These are phyloP conservation scores for Leucaena leucocephala DNA, from an alignment of 306 rosid species.

Conservation along the genomic window DNA sequence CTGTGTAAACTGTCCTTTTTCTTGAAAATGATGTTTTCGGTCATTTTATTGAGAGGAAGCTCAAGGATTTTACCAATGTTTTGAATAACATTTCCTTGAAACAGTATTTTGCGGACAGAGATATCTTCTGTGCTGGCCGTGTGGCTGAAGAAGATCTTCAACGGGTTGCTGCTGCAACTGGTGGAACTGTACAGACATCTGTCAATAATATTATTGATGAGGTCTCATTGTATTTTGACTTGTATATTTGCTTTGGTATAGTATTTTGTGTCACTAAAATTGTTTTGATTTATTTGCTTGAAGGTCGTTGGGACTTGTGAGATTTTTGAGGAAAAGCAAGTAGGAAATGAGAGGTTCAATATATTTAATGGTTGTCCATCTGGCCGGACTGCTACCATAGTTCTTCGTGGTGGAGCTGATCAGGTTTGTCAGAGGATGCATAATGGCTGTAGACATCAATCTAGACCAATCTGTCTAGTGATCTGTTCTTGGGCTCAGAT, in stretches of 20 bases:
- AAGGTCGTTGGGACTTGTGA: conserved; percentile 98
- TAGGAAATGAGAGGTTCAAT: conserved; percentile 96
- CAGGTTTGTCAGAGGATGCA: conserved; percentile 57
- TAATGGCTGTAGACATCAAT: conserved; percentile 14
- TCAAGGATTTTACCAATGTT: background rate
- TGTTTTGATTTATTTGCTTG: conserved; percentile 34
- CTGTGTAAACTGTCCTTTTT: background rate
- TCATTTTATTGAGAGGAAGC: background rate
- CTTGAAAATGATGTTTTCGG: background rate
- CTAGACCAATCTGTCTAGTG: background rate
- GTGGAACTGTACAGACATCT: conserved; percentile 98
- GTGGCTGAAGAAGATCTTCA: conserved; percentile 95
- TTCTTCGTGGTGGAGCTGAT: conserved; percentile 99
- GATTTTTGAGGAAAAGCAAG: conserved; percentile 92
- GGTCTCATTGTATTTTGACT: conserved; percentile 41
- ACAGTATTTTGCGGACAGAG: conserved; percentile 99
- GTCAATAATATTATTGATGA: conserved; percentile 90
- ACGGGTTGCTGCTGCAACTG: conserved; percentile 92
- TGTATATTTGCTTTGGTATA: conserved; percentile 8
- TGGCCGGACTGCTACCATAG: conserved; percentile 92
- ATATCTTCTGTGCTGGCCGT: conserved; percentile 98
- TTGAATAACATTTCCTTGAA: conserved; percentile 34
- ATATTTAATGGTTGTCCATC: conserved; percentile 96
- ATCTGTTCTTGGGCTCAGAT: conserved; percentile 24
- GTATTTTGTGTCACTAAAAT: conserved; percentile 19